phyloP scores from a whole-genome alignment of 257 asterid genomes.

The Lycium ferocissimum region DNA sequence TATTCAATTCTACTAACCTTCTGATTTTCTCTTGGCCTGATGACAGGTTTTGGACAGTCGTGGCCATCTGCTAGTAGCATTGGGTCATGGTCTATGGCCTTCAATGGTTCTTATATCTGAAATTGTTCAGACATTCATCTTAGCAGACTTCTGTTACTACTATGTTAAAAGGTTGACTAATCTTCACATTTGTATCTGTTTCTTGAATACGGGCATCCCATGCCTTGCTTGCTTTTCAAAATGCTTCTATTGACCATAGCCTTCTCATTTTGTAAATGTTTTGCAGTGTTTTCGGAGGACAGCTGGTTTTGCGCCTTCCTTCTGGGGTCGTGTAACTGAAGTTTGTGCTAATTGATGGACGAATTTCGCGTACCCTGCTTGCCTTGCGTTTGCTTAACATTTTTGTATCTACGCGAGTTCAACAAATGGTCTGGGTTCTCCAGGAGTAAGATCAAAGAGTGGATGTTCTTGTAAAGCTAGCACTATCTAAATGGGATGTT shows the following conservation, averaged over 20 bases:
- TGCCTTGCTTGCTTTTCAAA: not conserved
- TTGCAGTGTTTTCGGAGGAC: constrained; percentile 80
- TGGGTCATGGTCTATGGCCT: constrained; percentile 83
- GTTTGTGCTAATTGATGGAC: not conserved
- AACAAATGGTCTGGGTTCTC: constrained; percentile 13
- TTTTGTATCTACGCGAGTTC: constrained; percentile 25
- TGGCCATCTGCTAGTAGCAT: constrained; percentile 74
- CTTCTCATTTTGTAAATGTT: not conserved
- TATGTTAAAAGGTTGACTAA: constrained; percentile 58
- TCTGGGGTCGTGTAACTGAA: constrained; percentile 68
- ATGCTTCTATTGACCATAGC: constrained; percentile 17
- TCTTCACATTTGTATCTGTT: not conserved
- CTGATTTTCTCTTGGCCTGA: constrained; percentile 64
- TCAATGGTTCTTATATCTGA: constrained; percentile 80
- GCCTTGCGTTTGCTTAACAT: not conserved
- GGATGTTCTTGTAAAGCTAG: constrained; percentile 27
- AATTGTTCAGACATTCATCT: constrained; percentile 78
- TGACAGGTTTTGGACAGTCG: constrained; percentile 77
- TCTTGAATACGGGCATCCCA: not conserved
- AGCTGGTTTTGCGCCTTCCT: constrained; percentile 79
- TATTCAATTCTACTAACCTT: not conserved
- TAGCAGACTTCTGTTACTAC: constrained; percentile 80
- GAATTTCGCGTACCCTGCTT: not conserved
- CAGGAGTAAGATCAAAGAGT: not conserved
- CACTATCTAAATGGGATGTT: not conserved